Conservation (phyloP, 768 basidiomycete species). For the Pisolithus orientalis region DNA sequence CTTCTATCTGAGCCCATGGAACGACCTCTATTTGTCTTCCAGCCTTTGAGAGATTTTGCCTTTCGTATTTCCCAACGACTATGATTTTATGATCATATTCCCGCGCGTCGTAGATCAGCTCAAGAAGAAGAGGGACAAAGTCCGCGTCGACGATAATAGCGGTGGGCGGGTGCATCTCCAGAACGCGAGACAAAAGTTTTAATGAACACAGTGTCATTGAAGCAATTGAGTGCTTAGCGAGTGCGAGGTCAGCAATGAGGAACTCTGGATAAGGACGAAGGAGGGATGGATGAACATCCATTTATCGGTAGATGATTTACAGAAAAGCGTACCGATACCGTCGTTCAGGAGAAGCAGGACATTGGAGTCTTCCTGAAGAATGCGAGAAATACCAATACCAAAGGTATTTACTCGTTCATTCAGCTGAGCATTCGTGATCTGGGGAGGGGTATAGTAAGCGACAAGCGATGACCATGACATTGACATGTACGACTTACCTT, state of each 20-base stretch:
- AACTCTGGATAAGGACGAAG: conserved; percentile 46
- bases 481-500: conserved; percentile 41
- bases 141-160: conserved; percentile 66
- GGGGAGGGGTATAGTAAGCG: background rate
- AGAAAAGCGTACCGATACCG: conserved; percentile 49
- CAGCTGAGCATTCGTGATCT: conserved; percentile 73
- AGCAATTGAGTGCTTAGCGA: conserved; percentile 61
- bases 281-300: background rate
- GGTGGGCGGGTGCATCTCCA: conserved; percentile 62
- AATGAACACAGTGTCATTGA: conserved; percentile 61
- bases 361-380: conserved; percentile 53
- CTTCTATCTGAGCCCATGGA: conserved; percentile 66
- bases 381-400: conserved; percentile 62
- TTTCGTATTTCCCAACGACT: conserved; percentile 60
- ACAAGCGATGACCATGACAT: background rate
- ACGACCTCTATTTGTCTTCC: conserved; percentile 51
- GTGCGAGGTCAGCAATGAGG: conserved; percentile 71
- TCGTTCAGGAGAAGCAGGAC: conserved; percentile 79
- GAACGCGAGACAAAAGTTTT: conserved; percentile 55
- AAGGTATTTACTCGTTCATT: conserved; percentile 66
- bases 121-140: conserved; percentile 64
- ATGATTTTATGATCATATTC: conserved; percentile 56
- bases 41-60: conserved; percentile 39
- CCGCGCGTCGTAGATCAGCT: conserved; percentile 58
- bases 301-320: background rate